Base-by-base conservation (phyloP, 192 early-diverging fungal species). In the Podila epigama region DNA sequence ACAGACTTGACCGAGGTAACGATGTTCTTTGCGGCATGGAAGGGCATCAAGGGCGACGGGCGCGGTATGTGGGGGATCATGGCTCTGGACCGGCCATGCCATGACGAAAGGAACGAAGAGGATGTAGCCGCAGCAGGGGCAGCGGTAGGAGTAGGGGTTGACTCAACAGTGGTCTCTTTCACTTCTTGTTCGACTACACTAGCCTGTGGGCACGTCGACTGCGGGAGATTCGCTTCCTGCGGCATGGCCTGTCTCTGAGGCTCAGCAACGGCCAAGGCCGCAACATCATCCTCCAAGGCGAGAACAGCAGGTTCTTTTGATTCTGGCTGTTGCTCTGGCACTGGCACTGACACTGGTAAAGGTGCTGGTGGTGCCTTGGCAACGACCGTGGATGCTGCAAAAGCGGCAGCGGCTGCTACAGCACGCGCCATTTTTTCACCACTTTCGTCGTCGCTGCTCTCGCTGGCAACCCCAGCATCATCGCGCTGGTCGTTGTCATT, bases 61-160 rank as follows among this genome's bases (percentile, higher is more conserved):
- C 73, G 73, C 6, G 66, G 66, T 41, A 77, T 63, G 39, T 27
- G 63, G 2, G 73, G 61, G 10, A 77, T 68, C 65, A 77, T 77
- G 42, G 66, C 28, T 12, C 66, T 53, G 48, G 73, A 68, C 20
- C 73, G 66, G 32, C 66, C 73, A 8, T 66, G 63, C 71, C 71
- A 75, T 44, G 73, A 63, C 7, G 73, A 57, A 31, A 77, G 73
- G 60, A 77, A 68, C 4, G 73, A 68, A 1, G 73, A 32, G 1
- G 72, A 33, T 1, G 29, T 28, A 31, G 52, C 25, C 27, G 52
- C 15, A 15, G 29, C 52, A 13, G 52, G 7, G 27, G 52, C 10
- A 28, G 12, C 25, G 29, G 52, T 18, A 32, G 52, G 15, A 13
- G 25, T 9, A 4, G 29, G 10, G 29, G 52, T 25, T 25, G 52